These are phyloP conservation scores for Ophiostoma piceae DNA, from an alignment of 2,329 filamentous ascomycete species.

Conservation along the genomic window DNA sequence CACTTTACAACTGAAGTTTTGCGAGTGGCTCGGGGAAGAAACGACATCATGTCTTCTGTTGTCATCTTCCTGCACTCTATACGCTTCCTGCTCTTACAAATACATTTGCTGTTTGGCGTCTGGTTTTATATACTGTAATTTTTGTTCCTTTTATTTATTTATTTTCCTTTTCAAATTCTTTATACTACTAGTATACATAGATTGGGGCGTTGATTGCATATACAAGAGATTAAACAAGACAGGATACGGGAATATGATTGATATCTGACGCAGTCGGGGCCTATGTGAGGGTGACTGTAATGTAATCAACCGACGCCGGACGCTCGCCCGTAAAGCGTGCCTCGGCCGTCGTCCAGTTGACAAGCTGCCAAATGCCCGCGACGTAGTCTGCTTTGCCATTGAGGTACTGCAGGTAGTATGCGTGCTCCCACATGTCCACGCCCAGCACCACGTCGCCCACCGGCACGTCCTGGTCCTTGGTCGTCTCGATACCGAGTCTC, in stretches of 20 bases:
- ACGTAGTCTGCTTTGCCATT: constrained; percentile 72
- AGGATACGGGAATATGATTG: neutral
- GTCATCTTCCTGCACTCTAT: neutral
- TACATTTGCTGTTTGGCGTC: constrained; percentile 15
- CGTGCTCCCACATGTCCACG: constrained; percentile 91
- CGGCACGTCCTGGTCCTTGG: constrained; percentile 76
- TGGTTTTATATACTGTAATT: constrained; percentile 11
- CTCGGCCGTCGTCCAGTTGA: constrained; percentile 71
- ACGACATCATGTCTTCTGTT: neutral
- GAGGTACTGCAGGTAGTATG: constrained; percentile 79
- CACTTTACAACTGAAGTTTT: neutral
- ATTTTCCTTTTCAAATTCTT: neutral
- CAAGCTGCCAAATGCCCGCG: constrained; percentile 69
- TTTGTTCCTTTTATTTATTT: neutral
- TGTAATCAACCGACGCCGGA: neutral
- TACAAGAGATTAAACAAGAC: neutral
- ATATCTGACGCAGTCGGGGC: too few species aligned
- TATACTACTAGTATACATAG: constrained; percentile 15
- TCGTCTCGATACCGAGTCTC: constrained; percentile 64
- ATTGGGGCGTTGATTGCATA: constrained; percentile 13
- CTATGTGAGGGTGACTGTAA: neutral
- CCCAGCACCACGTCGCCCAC: constrained; percentile 51
- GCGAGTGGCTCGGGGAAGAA: neutral
- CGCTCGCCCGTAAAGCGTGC: constrained; percentile 42
- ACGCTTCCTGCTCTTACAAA: neutral